Percentiles rank a stretch among this genome's conserved stretches.
Conservation (phyloP, 2,329 filamentous ascomycete species). For the Aspergillus flavus region DNA sequence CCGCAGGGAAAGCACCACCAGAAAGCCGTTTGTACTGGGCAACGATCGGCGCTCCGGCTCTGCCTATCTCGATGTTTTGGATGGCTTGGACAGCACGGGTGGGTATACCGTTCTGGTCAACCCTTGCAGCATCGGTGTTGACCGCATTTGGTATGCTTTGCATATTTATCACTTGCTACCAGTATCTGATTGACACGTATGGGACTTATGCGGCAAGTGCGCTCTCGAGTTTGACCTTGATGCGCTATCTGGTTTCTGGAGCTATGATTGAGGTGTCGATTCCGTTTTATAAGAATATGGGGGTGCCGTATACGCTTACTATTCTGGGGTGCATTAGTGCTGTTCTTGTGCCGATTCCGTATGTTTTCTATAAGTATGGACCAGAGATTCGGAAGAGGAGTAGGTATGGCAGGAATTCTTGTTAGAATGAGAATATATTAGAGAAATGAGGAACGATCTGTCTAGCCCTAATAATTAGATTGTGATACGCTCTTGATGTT, state of each 20-base stretch:
- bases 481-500: too few relatives aligned
- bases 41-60: slow-evolving; percentile 54
- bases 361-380: slow-evolving; percentile 28
- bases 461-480: too few relatives aligned
- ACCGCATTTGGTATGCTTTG: slow-evolving; percentile 56
- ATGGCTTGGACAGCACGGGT: slow-evolving; percentile 56
- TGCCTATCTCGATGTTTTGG: slow-evolving; percentile 61
- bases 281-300: slow-evolving; percentile 46
- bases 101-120: slow-evolving; percentile 48
- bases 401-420: not conserved
- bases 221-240: slow-evolving; percentile 47
- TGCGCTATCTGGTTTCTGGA: slow-evolving; percentile 45
- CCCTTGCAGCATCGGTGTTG: slow-evolving; percentile 52
- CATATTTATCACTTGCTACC: slow-evolving; percentile 55
- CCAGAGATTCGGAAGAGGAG: slow-evolving; percentile 17
- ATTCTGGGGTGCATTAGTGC: slow-evolving; percentile 44
- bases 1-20: slow-evolving; percentile 32
- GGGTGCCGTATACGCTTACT: slow-evolving; percentile 47
- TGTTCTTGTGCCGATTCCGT: slow-evolving; percentile 49
- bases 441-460: too few relatives aligned
- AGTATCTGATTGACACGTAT: slow-evolving; percentile 63
- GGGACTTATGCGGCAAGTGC: slow-evolving; percentile 55
- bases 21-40: slow-evolving; percentile 59
- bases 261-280: slow-evolving; percentile 40
- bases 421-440: not conserved